Percentiles rank a stretch among this genome's conserved stretches.
These are phyloP conservation scores for Cystoisospora suis DNA, from an alignment of 169 alveolate genomes.

Conservation along the genomic window DNA sequence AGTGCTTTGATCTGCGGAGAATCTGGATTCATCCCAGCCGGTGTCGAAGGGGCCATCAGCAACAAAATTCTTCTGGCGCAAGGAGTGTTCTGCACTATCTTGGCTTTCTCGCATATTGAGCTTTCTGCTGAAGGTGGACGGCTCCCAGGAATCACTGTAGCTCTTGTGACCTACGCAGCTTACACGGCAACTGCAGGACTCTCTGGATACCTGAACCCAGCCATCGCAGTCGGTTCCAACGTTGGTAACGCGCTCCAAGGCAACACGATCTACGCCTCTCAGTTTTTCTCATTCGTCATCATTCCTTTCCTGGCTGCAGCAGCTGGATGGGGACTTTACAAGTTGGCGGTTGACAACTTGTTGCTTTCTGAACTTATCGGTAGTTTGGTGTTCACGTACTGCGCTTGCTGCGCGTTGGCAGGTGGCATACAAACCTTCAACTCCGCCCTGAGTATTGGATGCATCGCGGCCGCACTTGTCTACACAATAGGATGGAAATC, in stretches of 20 bases:
- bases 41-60: neutral
- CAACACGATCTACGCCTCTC: neutral
- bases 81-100: neutral
- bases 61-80: neutral
- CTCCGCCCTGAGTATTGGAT: conserved; percentile 27
- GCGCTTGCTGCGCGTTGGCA: conserved; percentile 32
- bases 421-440: neutral
- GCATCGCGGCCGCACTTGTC: conserved; percentile 25
- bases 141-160: conserved; percentile 6
- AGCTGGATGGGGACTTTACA: conserved; percentile 26
- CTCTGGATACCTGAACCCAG: conserved; percentile 34
- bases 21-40: conserved; percentile 5
- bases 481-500: conserved; percentile 16
- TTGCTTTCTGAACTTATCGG: neutral
- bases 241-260: conserved; percentile 1
- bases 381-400: conserved; percentile 1
- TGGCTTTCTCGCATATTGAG: conserved; percentile 22
- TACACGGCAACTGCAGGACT: conserved; percentile 23
- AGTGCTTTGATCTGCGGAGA: conserved; percentile 4
- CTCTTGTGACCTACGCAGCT: conserved; percentile 20
- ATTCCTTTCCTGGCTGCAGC: conserved; percentile 26
- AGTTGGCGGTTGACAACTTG: conserved; percentile 26
- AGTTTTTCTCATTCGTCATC: neutral
- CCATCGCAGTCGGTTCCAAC: neutral
- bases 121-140: neutral